Evolutionary conservation across 257 asterid species (phyloP).

Genomic region (Solanum chiquidenum): DNA sequence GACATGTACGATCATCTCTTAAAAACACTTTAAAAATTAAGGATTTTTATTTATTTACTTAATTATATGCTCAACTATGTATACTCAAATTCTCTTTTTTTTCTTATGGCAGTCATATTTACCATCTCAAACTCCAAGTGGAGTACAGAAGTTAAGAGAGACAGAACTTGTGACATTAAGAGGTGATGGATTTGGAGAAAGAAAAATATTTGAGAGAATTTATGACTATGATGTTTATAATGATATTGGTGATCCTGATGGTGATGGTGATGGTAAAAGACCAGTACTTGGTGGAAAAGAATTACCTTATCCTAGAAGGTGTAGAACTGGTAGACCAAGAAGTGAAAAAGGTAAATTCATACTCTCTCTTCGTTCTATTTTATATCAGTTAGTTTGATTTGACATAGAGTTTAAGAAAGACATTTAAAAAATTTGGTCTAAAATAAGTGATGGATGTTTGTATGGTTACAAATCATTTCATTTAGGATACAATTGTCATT

Average conservation of each 20-base stretch:
- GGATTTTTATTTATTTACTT: background rate
- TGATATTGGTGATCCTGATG: conserved; percentile 64
- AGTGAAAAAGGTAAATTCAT: conserved; percentile 23
- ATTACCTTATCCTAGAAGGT: conserved; percentile 62
- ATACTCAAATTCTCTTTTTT: background rate
- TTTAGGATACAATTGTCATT: fast-evolving
- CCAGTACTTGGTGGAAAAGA: conserved; percentile 39
- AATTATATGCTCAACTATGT: background rate
- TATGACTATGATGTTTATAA: conserved; percentile 80
- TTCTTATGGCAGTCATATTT: conserved; percentile 39
- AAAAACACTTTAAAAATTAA: background rate
- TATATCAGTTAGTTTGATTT: background rate
- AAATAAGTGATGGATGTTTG: too few relatives aligned
- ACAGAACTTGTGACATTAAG: conserved; percentile 33
- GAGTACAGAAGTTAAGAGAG: conserved; percentile 24
- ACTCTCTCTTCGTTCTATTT: too few relatives aligned
- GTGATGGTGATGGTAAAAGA: conserved; percentile 12
- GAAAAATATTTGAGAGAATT: conserved; percentile 35
- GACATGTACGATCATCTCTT: background rate
- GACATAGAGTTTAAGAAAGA: too few relatives aligned
- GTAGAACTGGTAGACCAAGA: conserved; percentile 60
- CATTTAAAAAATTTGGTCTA: fast-evolving
- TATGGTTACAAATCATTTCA: background rate
- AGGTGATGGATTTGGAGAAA: conserved; percentile 56
- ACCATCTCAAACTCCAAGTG: conserved; percentile 66